Percentiles rank a stretch among this genome's conserved stretches.
phyloP scores from a whole-genome alignment of 2,329 filamentous ascomycete genomes.

The Dactylonectria estremocensis region DNA sequence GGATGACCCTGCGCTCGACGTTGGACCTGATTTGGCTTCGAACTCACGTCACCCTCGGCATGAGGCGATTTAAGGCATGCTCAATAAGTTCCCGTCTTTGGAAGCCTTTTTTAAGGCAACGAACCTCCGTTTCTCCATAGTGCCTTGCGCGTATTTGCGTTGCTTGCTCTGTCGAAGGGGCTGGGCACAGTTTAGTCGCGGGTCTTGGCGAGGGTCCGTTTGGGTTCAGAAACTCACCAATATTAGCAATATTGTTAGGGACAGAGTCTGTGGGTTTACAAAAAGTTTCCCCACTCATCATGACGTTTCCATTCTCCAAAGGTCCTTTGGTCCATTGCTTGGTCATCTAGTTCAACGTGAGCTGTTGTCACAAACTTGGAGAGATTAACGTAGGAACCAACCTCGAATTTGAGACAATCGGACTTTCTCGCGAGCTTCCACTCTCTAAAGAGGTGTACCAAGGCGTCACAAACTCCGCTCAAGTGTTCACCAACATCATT shows the following conservation, averaged over 20 bases:
- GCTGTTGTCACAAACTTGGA: background rate
- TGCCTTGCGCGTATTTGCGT: background rate
- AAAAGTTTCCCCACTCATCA: no score
- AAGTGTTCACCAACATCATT: background rate
- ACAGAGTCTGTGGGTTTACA: background rate
- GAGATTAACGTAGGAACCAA: background rate
- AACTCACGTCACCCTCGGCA: background rate
- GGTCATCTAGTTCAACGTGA: background rate
- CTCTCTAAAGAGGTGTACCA: no score
- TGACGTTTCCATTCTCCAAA: no score
- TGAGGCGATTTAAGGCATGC: background rate
- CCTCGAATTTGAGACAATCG: background rate
- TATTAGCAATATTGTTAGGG: background rate
- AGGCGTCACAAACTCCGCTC: no score
- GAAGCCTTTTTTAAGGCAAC: background rate
- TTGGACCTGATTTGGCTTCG: background rate
- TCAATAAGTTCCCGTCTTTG: background rate
- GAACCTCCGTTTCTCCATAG: background rate
- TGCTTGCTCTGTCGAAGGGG: background rate
- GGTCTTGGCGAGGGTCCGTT: background rate
- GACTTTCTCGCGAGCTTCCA: background rate
- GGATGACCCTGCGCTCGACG: background rate
- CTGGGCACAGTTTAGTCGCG: background rate
- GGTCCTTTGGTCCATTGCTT: no score
- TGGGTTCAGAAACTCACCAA: background rate